These are phyloP conservation scores for Astrocystis sublimbata DNA, from an alignment of 495 filamentous ascomycete genomes.

Conservation along the genomic window DNA sequence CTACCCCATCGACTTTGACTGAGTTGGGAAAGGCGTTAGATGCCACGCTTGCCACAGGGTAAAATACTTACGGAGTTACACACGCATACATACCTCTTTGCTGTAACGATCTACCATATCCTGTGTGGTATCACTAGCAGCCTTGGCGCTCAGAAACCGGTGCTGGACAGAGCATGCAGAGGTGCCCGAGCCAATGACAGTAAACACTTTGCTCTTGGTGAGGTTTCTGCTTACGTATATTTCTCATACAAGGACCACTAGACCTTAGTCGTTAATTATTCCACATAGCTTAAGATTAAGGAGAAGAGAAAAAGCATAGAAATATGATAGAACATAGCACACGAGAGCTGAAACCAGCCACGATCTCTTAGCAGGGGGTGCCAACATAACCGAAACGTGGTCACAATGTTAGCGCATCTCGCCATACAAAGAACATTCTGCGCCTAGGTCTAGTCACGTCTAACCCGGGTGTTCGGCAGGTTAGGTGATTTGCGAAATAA, in stretches of 20 bases:
- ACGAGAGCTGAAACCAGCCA: constrained; percentile 3
- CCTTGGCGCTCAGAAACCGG: constrained; percentile 1
- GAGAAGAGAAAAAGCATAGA: not conserved
- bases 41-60: constrained; percentile 7
- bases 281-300: not conserved
- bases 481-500: not conserved
- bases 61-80: not conserved
- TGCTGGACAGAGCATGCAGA: not conserved
- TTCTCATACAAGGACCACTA: not conserved
- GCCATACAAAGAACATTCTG: not conserved
- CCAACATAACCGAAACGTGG: constrained; percentile 9
- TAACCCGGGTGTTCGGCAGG: not conserved
- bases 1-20: not conserved
- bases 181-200: not conserved
- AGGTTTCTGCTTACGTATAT: too few species aligned
- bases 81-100: too few species aligned
- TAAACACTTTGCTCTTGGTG: not conserved
- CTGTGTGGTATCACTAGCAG: not conserved
- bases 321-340: too few species aligned
- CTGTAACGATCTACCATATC: too few species aligned
- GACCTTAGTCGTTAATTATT: not conserved
- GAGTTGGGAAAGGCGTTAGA: constrained; percentile 10
- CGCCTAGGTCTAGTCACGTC: not conserved
- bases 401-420: too few species aligned
- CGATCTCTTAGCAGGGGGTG: not conserved